Evolutionary conservation across 768 basidiomycete genomes (phyloP).

Genomic region (Baorangia bicolor): DNA sequence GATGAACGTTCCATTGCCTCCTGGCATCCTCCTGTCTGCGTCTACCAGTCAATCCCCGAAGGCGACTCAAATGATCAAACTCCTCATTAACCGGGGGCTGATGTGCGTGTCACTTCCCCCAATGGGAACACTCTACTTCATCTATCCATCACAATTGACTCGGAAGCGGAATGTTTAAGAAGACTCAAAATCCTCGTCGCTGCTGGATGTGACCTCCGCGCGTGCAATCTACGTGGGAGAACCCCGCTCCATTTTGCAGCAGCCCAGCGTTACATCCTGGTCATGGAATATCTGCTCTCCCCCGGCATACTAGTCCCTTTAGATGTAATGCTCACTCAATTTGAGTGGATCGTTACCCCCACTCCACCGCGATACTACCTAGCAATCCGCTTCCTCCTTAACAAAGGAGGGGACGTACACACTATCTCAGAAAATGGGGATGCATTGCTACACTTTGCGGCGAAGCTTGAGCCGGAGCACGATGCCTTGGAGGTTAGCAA

Average conservation of each 20-base stretch:
- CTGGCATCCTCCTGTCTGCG: not conserved
- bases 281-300: not conserved
- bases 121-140: not conserved
- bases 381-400: not conserved
- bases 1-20: not conserved
- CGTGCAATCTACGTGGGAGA: not conserved
- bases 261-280: not conserved
- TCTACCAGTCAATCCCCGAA: fast-evolving
- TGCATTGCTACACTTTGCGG: not conserved
- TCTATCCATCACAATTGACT: not conserved
- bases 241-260: not conserved
- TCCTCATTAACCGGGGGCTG: not conserved
- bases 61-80: not conserved
- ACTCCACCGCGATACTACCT: not conserved
- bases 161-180: not conserved
- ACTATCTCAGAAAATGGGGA: not conserved
- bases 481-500: not conserved
- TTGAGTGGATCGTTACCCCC: too few species aligned
- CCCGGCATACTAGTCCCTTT: not conserved
- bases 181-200: too few species aligned
- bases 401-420: not conserved
- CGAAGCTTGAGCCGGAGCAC: fast-evolving
- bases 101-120: not conserved
- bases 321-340: not conserved
- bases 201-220: not conserved